Evolutionary conservation across 2,329 filamentous ascomycete species (phyloP), one percentile per base, ranked within the genome.

Genomic region (Ophiostoma ips): DNA sequence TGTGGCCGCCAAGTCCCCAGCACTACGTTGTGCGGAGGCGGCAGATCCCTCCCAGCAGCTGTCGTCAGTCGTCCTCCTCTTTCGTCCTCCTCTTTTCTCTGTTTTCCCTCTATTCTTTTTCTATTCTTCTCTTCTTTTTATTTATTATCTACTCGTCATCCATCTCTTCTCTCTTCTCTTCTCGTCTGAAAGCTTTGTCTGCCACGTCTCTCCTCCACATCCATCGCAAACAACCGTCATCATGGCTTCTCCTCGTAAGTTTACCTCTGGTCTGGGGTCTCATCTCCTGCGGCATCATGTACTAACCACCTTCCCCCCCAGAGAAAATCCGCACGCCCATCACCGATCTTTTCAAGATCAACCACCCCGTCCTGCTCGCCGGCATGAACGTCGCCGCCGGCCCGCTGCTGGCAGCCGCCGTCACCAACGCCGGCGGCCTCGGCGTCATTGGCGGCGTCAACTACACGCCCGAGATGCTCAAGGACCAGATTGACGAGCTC

Each of bases 341-440:
- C 62, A 98, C 92, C 60, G 90, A 96, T 77, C 84, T 96, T 57
- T 84, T 98, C 71, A 86, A 87, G 75, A 96, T 98, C 78, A 87
- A 94, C 67, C 92, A 98, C 71, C 92, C 92, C 52, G 75, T 98
- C 64, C 73, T 98, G 62, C 82, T 98, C 55, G 92, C 92, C 60
- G 92, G 92, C 66, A 98, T 98, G 92, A 96, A 98, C 76, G 92
- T 96, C 56, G 92, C 92, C 51, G 92, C 92, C 53, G 92, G 92
- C 47, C 92, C 92, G 50, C 94, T 88, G 76, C 82, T 98, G 62
- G 92, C 92, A 49, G 92, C 92, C 33, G 92, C 92, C 38, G 92
- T 98, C 60, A 94, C 90, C 59, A 95, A 98, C 68, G 92, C 92
- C 48, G 92, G 92, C 58, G 92, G 92, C 62, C 76, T 98, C 55